Evolutionary conservation across 106 monocot genomes (phyloP), one percentile per base, ranked within the genome.

Genomic region (Amphibolis antarctica): DNA sequence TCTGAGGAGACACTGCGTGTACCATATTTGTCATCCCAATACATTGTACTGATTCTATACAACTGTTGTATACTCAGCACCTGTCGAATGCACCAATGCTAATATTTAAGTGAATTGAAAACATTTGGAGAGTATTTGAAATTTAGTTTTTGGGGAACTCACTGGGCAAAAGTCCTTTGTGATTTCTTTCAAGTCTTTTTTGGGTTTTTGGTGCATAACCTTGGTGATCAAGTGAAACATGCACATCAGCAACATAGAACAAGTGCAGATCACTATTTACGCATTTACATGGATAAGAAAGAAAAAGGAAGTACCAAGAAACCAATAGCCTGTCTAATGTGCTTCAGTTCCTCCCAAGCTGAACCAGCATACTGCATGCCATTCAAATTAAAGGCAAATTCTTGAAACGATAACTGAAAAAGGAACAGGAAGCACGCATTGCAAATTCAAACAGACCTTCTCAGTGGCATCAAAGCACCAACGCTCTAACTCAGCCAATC

Each of bases 41-140:
- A 84, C 84, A 84, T 84, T 9, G 80, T 84, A 69, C 80, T 80
- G 61, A 84, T 84, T 80, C 84, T 77, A 46, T 84, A 84, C 21
- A 84, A 45, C 36, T 84, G 84, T 64, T 84, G 84, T 54, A 84
- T 78, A 63, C 84, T 84, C 31, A 84, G 84, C 46, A 77, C 84
- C 84, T 84, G 74, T 46, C n/a, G 15, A 49, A n/a, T 49, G 48
- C 48, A 49, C 11, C 3, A 49, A 49, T 4, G n/a, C 11, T 17
- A 17, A 4, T 49, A 4, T 36, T 36, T 4, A 36, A 12, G 48
- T 5, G n/a, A 49, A 49, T n/a, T 49, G 48, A 49, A 14, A 17
- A 12, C 3, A 49, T 49, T 49, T 49, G 48, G 3, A 46, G 46
- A 49, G 48, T 49, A 49, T 3, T 49, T 49, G n/a, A 12, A 49